These are phyloP conservation scores for Dendrostoma leiphaemia DNA, from an alignment of 2,329 filamentous ascomycete genomes.

Conservation along the genomic window DNA sequence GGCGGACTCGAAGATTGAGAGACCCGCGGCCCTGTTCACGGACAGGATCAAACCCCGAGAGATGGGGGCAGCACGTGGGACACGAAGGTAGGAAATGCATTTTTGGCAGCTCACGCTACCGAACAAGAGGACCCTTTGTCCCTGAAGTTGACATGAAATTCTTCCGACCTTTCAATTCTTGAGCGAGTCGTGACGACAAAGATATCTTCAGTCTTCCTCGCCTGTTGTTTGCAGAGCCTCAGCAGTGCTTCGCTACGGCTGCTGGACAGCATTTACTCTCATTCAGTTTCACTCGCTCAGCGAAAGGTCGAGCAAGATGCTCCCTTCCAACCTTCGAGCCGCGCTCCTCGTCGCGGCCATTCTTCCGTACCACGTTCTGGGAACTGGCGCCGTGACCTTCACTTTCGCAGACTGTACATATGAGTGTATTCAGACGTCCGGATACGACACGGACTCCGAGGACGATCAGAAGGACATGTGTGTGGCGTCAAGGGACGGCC, in stretches of 20 bases:
- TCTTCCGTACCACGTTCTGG: constrained; percentile 3
- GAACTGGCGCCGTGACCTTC: constrained; percentile 9
- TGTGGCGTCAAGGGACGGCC: constrained; percentile 10
- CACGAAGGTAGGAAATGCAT: not conserved
- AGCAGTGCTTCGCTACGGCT: constrained; percentile 17
- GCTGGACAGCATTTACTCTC: constrained; percentile 15
- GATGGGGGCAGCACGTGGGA: not conserved
- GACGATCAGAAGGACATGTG: constrained; percentile 16
- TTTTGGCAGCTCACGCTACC: too few relatives aligned
- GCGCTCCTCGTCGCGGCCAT: constrained; percentile 2
- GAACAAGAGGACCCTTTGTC: too few relatives aligned
- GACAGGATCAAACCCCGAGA: not conserved
- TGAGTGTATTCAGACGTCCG: constrained; percentile 5
- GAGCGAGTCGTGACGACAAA: constrained; percentile 6
- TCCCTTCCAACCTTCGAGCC: constrained; percentile 5
- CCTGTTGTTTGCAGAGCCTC: constrained; percentile 17
- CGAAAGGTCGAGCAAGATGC: constrained; percentile 12
- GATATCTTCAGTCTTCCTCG: not conserved
- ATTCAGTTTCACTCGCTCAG: not conserved
- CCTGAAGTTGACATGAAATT: too few relatives aligned
- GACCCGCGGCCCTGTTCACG: constrained; percentile 6
- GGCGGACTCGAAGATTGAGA: too few relatives aligned
- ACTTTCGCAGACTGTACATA: constrained; percentile 13
- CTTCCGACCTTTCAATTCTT: constrained; percentile 5
- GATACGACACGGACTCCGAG: constrained; percentile 12